These are phyloP conservation scores for Cucumis melo DNA, from an alignment of 306 rosid genomes.

Conservation along the genomic window DNA sequence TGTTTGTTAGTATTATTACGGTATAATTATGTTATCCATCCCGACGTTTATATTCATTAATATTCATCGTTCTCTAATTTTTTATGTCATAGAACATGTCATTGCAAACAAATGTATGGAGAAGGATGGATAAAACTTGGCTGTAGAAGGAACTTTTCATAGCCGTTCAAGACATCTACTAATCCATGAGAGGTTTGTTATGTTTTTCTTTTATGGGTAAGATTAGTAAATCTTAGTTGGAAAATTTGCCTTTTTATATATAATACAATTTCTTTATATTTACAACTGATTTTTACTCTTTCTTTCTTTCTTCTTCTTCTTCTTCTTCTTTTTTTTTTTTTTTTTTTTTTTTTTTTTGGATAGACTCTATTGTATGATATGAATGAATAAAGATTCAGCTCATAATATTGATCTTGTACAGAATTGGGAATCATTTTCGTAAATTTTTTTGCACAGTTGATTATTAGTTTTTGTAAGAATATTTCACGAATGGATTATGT, in stretches of 20 bases:
- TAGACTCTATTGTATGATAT: not conserved
- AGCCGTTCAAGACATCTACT: not conserved
- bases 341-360: not conserved
- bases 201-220: not conserved
- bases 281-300: not conserved
- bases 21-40: not conserved
- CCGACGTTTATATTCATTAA: not conserved
- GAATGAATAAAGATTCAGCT: not conserved
- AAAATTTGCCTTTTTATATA: not conserved
- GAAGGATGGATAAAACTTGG: not conserved
- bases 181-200: not conserved
- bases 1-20: not conserved
- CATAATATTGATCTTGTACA: not conserved
- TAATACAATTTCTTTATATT: not conserved
- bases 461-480: not conserved
- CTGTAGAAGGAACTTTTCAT: not conserved
- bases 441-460: not conserved
- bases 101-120: not conserved
- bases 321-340: too few species aligned
- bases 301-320: too few species aligned
- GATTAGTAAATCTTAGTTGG: not conserved
- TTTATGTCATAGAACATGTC: not conserved
- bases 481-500: not conserved
- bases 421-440: not conserved
- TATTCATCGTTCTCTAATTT: not conserved